Base-by-base conservation (phyloP, 192 early-diverging fungal species). In the Oehlia diaphana region DNA sequence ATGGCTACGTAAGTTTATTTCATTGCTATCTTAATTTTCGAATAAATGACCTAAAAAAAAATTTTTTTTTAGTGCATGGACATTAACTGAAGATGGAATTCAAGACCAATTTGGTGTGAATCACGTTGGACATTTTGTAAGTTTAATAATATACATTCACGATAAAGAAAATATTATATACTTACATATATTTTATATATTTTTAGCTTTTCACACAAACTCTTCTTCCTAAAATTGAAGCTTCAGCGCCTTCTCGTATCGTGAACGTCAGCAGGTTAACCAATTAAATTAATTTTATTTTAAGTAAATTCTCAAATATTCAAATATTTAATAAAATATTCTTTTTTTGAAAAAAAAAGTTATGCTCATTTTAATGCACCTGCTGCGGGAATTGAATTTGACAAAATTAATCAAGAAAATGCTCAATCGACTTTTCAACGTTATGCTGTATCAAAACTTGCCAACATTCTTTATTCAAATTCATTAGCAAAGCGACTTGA, bases 391-490 rank as follows among this genome's bases (percentile, higher is more conserved):
- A 79, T 91, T 63, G 74, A 87, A n/a, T 87, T 82, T 39, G 88
- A 88, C 0, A 80, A 83, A 7, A 61, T 88, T 19, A 67, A 86
- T 21, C 63, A 79, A 26, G 73, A 85, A 58, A 74, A 47, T 26
- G 85, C 85, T 14, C 68, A 31, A 53, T 72, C 78, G 3, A 62
- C 82, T 5, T 72, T 76, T n/a, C 47, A 67, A 14, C 58, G 77
- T 63, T 91, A 92, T 78, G 86, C 83, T 31, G 80, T 85, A 21
- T 83, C 84, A 10, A 93, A 93, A 83, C 80, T 91, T 78, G 83
- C 88, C 68, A 90, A 89, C 62, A 81, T 88, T 31, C 81, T 88
- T 21, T 91, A 89, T 80, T 76, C 85, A 0, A 83, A 80, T 21
- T 81, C 86, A 28, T 82, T 93, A 10, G 84, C 86, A 58, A 79